phyloP scores from a whole-genome alignment of 2,329 filamentous ascomycete species.

The Whalleya microplaca region DNA sequence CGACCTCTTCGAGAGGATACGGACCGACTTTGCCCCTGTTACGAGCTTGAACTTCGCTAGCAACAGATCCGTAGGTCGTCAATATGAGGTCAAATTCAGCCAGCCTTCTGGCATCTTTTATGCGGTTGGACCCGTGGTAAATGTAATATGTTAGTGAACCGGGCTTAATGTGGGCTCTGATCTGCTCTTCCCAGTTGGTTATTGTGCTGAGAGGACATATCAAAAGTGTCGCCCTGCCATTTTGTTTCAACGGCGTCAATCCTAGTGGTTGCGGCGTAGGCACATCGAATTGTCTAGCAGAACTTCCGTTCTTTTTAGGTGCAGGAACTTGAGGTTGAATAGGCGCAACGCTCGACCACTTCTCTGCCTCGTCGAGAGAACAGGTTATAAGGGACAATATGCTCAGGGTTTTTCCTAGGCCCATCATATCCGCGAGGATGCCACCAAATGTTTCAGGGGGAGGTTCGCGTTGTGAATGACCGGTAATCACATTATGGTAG shows the following conservation, averaged over 20 bases:
- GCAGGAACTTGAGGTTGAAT: constrained; percentile 49
- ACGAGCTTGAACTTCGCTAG: constrained; percentile 73
- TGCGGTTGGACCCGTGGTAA: constrained; percentile 82
- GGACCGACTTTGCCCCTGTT: constrained; percentile 61
- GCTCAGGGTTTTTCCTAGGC: constrained; percentile 84
- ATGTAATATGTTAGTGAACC: constrained; percentile 72
- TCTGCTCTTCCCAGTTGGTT: constrained; percentile 93
- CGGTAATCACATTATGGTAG: constrained; percentile 87
- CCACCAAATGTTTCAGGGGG: constrained; percentile 73
- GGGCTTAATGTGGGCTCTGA: constrained; percentile 75
- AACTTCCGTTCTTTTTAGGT: constrained; percentile 42
- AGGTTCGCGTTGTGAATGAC: constrained; percentile 60
- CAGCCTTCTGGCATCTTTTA: constrained; percentile 69
- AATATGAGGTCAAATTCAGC: constrained; percentile 81
- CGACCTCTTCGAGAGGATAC: constrained; percentile 74
- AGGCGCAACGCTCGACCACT: constrained; percentile 63
- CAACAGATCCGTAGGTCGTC: constrained; percentile 89
- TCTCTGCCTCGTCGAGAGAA: constrained; percentile 63
- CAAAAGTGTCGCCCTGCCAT: constrained; percentile 80
- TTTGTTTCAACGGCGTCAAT: constrained; percentile 60
- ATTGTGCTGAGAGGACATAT: constrained; percentile 90
- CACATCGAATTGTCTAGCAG: constrained; percentile 41
- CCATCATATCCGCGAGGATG: constrained; percentile 86
- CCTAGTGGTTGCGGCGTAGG: constrained; percentile 49
- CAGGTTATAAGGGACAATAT: constrained; percentile 77